Evolutionary conservation across 108 stramenopile genomes (phyloP), one percentile per base, ranked within the genome.

Genomic region (Nannochloropsis granulata): DNA sequence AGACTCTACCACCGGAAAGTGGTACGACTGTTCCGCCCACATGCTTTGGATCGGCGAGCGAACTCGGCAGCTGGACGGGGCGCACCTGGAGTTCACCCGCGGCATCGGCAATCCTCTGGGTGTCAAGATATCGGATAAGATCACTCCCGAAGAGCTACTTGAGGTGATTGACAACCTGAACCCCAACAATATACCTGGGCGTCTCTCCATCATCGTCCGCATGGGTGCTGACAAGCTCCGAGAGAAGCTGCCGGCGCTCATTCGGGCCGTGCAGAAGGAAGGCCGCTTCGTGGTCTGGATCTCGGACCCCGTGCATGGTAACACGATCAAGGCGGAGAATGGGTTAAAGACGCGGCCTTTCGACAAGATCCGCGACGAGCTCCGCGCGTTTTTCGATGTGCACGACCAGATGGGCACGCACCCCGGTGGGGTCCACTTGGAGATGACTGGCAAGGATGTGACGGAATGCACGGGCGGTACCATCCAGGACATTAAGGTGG

Each of bases 41-140:
- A 95, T 99, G 94, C 92, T 99, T 44, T 99, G 99, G 97, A 94
- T 98, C 25, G 99, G 99, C 71, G 99, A 98, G 89, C 95, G 99
- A 81, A 99, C 99, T 43, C 93, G 99, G 81, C 93, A 98, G 90
- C 92, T 96, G 78, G 99, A 97, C 88, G 93, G 94, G 43, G 97
- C 97, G n/a, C 99, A 99, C 86, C 86, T 98, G 83, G 97, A 99
- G 92, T 99, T 97, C 93, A 88, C 93, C 44, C 94, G 97, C 13
- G 99, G 99, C 43, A 92, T 99, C 82, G 93, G 93, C 81, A 99
- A 99, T 90, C 99, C 99, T 0, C 91, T 99, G 44, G 99, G 95
- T 81, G 95, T 99, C 87, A 99, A 99, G 91, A 90, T 98, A 79
- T 93, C 92, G 44, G 95, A 98, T 88, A 96, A 98, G 93, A 96